Evolutionary conservation across 768 basidiomycete genomes (phyloP), one percentile per base, ranked within the genome.

Genomic region (Leccinum subgranulosum): DNA sequence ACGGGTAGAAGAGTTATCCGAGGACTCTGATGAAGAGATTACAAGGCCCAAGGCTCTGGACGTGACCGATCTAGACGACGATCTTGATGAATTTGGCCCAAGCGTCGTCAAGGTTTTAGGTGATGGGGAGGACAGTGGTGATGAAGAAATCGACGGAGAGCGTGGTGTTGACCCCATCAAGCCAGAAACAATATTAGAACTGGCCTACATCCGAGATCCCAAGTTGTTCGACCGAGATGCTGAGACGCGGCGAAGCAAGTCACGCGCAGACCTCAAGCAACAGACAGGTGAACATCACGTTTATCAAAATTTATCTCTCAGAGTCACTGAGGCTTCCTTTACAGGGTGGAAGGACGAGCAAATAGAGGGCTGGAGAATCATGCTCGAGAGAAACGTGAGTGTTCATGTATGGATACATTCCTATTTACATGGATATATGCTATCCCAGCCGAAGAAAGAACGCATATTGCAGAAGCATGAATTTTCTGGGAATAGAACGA

Each of bases 321-420:
- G 14, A 36, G 7, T 5, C 17, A 31, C 41, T 59, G 12, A 62
- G 0, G 5, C 41, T 27, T 34, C 9, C 45, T 58, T 10, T 7
- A 27, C 54, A 87, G 88, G 88, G 11, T 90, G 87, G 85, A 76
- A 69, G 10, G 85, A 97, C 65, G 88, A 88, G 63, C 94, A 96
- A 67, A 85, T 97, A 27, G 94, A 97, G 71, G 94, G 94, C 0
- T 97, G 94, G 94, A 82, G 74, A 56, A 85, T 90, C 55, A 92
- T 96, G 88, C 71, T 97, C 57, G 95, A 98, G 56, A 76, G 88
- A 63, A 87, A 95, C 66, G 94, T 96, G 65, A 59, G 89, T 77
- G 60, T 2, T 55, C 59, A 17, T 55, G 15, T 43, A 45, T 55
- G 31, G 49, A 49, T 57, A 47, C 56, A 56, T 41, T 59, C 28